Evolutionary conservation across 2,329 filamentous ascomycete species (phyloP), one percentile per base, ranked within the genome.

Genomic region (Immersiporthe knoxdaviesiana): DNA sequence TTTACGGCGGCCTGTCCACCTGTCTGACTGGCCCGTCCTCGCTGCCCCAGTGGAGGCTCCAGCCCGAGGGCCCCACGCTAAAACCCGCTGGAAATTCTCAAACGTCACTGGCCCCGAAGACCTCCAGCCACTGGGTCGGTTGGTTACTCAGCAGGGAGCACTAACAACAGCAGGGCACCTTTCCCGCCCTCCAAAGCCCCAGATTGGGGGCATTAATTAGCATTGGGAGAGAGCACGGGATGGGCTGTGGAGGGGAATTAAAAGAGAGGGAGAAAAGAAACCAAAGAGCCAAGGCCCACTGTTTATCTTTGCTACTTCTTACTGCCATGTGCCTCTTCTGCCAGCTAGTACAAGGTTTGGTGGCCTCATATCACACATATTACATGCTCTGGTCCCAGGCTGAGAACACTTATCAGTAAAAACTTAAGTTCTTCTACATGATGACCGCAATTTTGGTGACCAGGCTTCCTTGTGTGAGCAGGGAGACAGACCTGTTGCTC

Each of bases 11-110:
- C 35, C 32, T 58, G 50, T 62, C 35, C 50, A n/a, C 52, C 63
- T 71, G 63, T 68, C 63, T 68, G 63, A 64, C 63, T 66, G 61
- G 65, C 59, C 69, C 63, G 52, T 52, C 60, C 39, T 54, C 54
- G 60, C 65, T 66, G 65, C 58, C 54, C 21, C 65, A 63, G 61
- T 71, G 68, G 39, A 61, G 21, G 63, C 59, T 61, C 59, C 59
- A 61, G 54, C 30, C 18, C 56, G 52, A 56, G 35, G 12, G 50
- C 24, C 32, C 56, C 37, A 24, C 56, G 37, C 37, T 50, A 66
- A 39, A 39, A 52, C 47, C 62, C 27, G 21, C 37, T 30, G 39
- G 41, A 50, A 59, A 32, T n/a, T 12, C 61, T 63, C 39, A 8
- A 27, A 16, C 44, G 35, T 21, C 44, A n/a, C 27, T 54, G 44